Evolutionary conservation across 2,329 filamentous ascomycete genomes (phyloP), one percentile per base, ranked within the genome.

Genomic region (Ophiostoma triangulosporum): DNA sequence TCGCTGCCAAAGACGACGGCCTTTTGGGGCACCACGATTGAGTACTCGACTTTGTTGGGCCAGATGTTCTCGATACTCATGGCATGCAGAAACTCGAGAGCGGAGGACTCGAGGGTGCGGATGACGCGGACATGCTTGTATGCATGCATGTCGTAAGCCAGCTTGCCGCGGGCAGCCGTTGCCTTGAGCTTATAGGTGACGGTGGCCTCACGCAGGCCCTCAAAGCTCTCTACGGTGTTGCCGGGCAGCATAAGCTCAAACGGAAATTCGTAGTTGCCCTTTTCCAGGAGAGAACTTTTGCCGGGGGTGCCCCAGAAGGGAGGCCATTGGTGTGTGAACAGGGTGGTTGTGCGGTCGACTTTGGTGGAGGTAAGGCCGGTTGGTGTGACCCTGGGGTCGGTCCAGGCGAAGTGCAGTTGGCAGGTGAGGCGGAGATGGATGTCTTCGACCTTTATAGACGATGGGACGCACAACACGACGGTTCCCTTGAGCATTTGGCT

Each of bases 41-140:
- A 91, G 70, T 98, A 98, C 66, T 95, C 88, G 61, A 97, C 80
- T 73, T 98, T 98, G 72, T 95, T 93, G 6, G 89, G 86, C 93
- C 93, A 98, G 58, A 95, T 86, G 64, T 96, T 96, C 68, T 96
- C 90, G 59, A 97, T 90, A 58, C 87, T 88, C 88, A 96, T 93
- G 48, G 88, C 84, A 67, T 97, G 86, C 35, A 86, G 76, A 57
- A 90, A 77, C 64, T 91, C 86, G 55, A 90, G 73, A 11, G 86
- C 84, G 50, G 82, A 83, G 11, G 86, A 77, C 56, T 88, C 84
- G 48, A 90, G 71, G 0, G 87, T 91, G 54, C 87, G 79, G 55
- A 91, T 85, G 54, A 91, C 80, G 53, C 87, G 80, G 54, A 93
- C 68, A 52, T 85, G 83, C 66, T 91, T 91, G 65, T 84, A 84